Percentiles rank a stretch among this genome's conserved stretches.
phyloP scores from a whole-genome alignment of 768 basidiomycete species.

The Amanita inopinata region DNA sequence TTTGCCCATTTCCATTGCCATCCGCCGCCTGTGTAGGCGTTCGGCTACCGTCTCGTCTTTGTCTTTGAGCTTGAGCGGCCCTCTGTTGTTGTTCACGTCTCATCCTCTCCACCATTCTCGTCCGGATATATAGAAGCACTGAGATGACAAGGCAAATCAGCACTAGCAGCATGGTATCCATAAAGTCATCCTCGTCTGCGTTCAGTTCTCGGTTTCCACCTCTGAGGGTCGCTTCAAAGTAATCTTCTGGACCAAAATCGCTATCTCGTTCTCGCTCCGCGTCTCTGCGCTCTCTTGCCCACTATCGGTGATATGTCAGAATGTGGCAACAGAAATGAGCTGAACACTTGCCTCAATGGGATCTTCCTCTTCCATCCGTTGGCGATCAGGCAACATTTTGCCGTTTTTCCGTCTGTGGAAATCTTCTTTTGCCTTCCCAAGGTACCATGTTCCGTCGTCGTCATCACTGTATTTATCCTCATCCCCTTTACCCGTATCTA shows the following conservation, averaged over 20 bases:
- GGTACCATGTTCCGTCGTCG: slow-evolving; percentile 66
- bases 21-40: not conserved
- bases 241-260: slow-evolving; percentile 77
- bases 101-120: slow-evolving; percentile 65
- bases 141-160: slow-evolving; percentile 66
- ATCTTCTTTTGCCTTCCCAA: slow-evolving; percentile 76
- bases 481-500: slow-evolving; percentile 23
- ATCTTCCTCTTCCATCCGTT: slow-evolving; percentile 49
- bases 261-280: slow-evolving; percentile 64
- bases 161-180: slow-evolving; percentile 74
- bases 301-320: slow-evolving; percentile 29
- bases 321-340: not conserved
- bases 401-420: slow-evolving; percentile 48
- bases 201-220: slow-evolving; percentile 47
- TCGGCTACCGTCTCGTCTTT: slow-evolving; percentile 25
- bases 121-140: slow-evolving; percentile 68
- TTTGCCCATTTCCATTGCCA: slow-evolving; percentile 17
- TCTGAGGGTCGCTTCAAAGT: slow-evolving; percentile 60
- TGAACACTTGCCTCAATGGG: slow-evolving; percentile 49
- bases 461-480: slow-evolving; percentile 23
- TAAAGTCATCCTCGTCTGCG: slow-evolving; percentile 59
- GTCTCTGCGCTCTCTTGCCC: slow-evolving; percentile 67
- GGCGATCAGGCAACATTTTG: slow-evolving; percentile 22
- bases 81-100: slow-evolving; percentile 51
- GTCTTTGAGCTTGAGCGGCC: slow-evolving; percentile 31